These are phyloP conservation scores for Trichopus zeylanicus DNA, from an alignment of 116 monocot species.

Conservation along the genomic window DNA sequence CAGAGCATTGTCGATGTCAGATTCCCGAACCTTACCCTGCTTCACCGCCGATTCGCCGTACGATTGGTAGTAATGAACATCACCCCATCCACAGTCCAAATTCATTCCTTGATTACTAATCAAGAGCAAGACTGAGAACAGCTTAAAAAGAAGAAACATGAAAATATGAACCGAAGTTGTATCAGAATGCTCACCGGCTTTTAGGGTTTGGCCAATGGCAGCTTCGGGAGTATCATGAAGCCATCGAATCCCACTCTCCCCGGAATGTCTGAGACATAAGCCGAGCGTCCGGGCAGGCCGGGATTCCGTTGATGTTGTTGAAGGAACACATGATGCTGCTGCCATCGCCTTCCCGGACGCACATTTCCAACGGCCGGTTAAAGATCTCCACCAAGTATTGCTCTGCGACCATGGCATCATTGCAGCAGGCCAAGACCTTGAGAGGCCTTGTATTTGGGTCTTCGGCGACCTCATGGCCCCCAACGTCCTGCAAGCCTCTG, in stretches of 20 bases:
- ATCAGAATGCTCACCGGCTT: conserved; percentile 21
- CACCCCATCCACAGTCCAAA: conserved; percentile 34
- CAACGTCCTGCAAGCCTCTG: conserved; percentile 21
- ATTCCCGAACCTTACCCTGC: conserved; percentile 28
- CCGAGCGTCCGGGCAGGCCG: conserved; percentile 25
- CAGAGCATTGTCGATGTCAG: conserved; percentile 44
- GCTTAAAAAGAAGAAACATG: neutral
- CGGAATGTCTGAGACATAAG: conserved; percentile 33
- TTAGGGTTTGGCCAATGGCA: conserved; percentile 18
- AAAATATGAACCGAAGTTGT: neutral
- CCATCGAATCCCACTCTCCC: conserved; percentile 31
- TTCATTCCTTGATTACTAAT: conserved; percentile 25
- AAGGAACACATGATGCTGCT: conserved; percentile 51
- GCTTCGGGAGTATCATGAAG: conserved; percentile 20
- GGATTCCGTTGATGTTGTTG: conserved; percentile 55
- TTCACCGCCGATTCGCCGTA: conserved; percentile 10
- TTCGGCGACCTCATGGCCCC: conserved; percentile 3
- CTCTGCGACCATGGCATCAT: conserved; percentile 23
- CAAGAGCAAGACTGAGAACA: neutral
- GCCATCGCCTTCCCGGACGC: conserved; percentile 39
- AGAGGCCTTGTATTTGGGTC: conserved; percentile 19
- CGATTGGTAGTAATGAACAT: conserved; percentile 7
- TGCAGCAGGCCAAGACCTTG: conserved; percentile 46
- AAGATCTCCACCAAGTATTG: conserved; percentile 53
- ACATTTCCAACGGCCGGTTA: conserved; percentile 36